Conservation (phyloP, 139 green algal genomes). For the Chlorella sorokiniana region DNA sequence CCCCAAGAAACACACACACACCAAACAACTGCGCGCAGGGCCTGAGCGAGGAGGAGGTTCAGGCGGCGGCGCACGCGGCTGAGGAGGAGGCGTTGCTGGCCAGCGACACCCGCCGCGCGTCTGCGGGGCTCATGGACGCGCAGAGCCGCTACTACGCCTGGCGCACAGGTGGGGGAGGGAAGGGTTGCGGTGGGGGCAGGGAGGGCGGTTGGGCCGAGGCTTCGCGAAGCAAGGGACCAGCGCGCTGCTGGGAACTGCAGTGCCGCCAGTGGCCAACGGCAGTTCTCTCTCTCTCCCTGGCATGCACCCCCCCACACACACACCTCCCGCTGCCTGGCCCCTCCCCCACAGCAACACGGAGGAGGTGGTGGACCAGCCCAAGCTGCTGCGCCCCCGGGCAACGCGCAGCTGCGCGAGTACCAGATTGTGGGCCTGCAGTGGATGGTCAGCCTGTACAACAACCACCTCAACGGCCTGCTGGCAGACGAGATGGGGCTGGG, state of each 20-base stretch:
- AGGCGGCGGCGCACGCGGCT: slow-evolving; percentile 53
- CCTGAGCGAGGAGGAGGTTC: slow-evolving; percentile 78
- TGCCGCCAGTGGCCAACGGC: not conserved
- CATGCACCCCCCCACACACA: slow-evolving; percentile 7
- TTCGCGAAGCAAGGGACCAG: too few species aligned
- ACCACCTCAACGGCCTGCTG: slow-evolving; percentile 96
- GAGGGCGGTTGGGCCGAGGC: not conserved
- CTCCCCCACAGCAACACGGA: slow-evolving; percentile 56
- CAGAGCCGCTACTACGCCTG: slow-evolving; percentile 74
- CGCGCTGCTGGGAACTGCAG: not conserved
- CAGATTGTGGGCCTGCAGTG: slow-evolving; percentile 94
- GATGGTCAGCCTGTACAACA: slow-evolving; percentile 98
- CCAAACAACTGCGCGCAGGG: too few species aligned
- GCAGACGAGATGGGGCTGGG: slow-evolving; percentile 94
- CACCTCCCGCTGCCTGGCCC: not conserved
- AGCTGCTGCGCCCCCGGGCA: slow-evolving; percentile 67
- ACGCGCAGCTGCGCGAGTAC: slow-evolving; percentile 87
- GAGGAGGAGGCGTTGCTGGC: slow-evolving; percentile 57
- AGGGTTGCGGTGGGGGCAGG: not conserved
- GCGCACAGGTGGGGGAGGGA: slow-evolving; percentile 45
- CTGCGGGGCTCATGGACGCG: slow-evolving; percentile 52
- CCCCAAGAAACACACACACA: too few species aligned
- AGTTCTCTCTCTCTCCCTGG: not conserved
- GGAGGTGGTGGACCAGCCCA: slow-evolving; percentile 71
- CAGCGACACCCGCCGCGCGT: slow-evolving; percentile 44